Conservation (phyloP, 352 stramenopile species). For the Globisporangium heterothallicum region DNA sequence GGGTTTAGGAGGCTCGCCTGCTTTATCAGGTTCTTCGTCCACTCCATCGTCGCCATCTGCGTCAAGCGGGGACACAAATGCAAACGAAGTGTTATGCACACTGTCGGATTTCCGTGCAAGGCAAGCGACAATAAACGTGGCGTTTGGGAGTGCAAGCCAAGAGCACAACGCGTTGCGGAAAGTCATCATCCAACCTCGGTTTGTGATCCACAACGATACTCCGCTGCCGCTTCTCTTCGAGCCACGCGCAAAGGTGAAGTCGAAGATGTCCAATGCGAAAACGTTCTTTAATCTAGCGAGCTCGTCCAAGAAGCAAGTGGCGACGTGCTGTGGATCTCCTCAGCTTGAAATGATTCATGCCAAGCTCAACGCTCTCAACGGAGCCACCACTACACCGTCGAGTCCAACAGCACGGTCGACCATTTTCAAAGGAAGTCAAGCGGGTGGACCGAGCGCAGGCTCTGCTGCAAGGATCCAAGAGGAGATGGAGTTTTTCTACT, state of each 20-base stretch:
- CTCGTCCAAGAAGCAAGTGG: conserved; percentile 32
- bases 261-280: conserved; percentile 52
- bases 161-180: conserved; percentile 42
- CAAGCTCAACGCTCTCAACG: conserved; percentile 60
- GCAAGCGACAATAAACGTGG: conserved; percentile 59
- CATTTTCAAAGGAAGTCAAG: conserved; percentile 15
- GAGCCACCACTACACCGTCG: conserved; percentile 29
- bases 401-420: conserved; percentile 11
- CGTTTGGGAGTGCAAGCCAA: conserved; percentile 40
- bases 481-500: conserved; percentile 58
- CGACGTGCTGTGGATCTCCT: conserved; percentile 45
- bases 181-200: conserved; percentile 61
- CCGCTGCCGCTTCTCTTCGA: conserved; percentile 46
- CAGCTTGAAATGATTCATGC: conserved; percentile 69
- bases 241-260: conserved; percentile 41
- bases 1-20: background rate
- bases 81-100: conserved; percentile 35
- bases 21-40: conserved; percentile 13
- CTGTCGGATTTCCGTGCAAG: conserved; percentile 53
- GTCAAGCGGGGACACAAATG: conserved; percentile 6
- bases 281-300: conserved; percentile 52
- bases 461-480: conserved; percentile 13
- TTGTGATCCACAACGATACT: conserved; percentile 60
- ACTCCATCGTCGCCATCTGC: conserved; percentile 8
- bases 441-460: background rate